These are phyloP conservation scores for Linnemannia exigua DNA, from an alignment of 192 early-diverging fungal species.

Conservation along the genomic window DNA sequence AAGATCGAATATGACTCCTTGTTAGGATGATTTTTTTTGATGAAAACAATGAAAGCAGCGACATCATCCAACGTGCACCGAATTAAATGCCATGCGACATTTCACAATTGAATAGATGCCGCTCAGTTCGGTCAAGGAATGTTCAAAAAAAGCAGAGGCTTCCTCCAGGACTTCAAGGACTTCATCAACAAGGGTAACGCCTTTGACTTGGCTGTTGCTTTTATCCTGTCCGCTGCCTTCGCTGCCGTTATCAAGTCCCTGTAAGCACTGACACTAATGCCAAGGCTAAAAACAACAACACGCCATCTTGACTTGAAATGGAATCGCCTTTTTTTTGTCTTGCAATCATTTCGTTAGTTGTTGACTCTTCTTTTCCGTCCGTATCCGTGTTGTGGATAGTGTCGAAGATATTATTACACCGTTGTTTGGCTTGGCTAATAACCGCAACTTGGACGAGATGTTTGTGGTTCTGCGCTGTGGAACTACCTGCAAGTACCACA, in stretches of 20 bases:
- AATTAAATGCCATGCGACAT: not conserved
- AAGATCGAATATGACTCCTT: not conserved
- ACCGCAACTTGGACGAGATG: constrained; percentile 34
- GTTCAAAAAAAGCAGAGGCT: not conserved
- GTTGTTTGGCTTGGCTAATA: constrained; percentile 26
- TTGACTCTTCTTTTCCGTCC: not conserved
- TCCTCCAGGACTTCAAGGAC: constrained; percentile 20
- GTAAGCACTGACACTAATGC: constrained; percentile 4
- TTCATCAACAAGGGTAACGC: constrained; percentile 32
- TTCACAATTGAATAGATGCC: not conserved
- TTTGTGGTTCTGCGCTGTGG: constrained; percentile 27
- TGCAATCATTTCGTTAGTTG: not conserved
- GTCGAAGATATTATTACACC: constrained; percentile 38
- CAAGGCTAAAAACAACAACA: not conserved
- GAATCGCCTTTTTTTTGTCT: not conserved
- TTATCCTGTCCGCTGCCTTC: constrained; percentile 25
- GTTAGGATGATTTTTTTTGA: too few relatives aligned
- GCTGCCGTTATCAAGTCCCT: constrained; percentile 28
- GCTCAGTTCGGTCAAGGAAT: not conserved
- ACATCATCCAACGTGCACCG: too few relatives aligned
- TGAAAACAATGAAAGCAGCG: too few relatives aligned
- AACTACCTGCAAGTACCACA: constrained; percentile 12
- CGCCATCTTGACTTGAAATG: not conserved
- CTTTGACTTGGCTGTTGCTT: constrained; percentile 32
- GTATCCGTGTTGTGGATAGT: not conserved